Percentiles rank a stretch among this genome's conserved stretches.
These are phyloP conservation scores for Cryptosporidium viatorum DNA, from an alignment of 169 alveolate genomes.

Conservation along the genomic window DNA sequence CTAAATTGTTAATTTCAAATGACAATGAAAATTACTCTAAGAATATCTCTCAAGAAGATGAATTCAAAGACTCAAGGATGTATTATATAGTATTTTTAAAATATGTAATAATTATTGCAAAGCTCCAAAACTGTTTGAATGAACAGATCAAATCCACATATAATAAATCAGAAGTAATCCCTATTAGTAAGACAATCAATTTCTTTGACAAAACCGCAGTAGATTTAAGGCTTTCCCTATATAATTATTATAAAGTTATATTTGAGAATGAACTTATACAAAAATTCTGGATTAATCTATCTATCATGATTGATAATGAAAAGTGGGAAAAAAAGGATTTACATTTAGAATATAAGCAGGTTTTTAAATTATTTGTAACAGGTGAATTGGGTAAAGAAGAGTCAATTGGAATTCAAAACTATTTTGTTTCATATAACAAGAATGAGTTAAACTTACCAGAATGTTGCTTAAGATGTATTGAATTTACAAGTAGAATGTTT, in stretches of 20 bases:
- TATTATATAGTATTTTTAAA: slow-evolving; percentile 19
- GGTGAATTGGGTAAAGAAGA: slow-evolving; percentile 32
- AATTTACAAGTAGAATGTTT: slow-evolving; percentile 1
- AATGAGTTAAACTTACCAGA: slow-evolving; percentile 9
- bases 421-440: slow-evolving; percentile 13
- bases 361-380: slow-evolving; percentile 27
- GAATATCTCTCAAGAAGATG: not conserved
- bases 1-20: not conserved
- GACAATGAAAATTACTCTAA: not conserved
- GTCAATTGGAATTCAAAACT: not conserved
- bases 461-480: slow-evolving; percentile 40
- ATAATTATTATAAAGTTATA: slow-evolving; percentile 2
- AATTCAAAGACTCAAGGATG: not conserved
- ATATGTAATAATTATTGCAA: slow-evolving; percentile 24
- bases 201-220: not conserved
- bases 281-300: slow-evolving; percentile 25
- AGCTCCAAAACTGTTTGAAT: slow-evolving; percentile 1
- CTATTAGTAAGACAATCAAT: not conserved
- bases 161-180: not conserved
- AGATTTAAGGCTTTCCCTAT: slow-evolving; percentile 24
- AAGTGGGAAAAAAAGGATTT: slow-evolving; percentile 52
- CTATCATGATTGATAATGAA: slow-evolving; percentile 20
- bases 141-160: not conserved
- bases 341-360: not conserved
- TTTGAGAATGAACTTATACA: slow-evolving; percentile 29